Percentiles rank a stretch among this genome's conserved stretches.
Conservation (phyloP, 2,329 filamentous ascomycete genomes). For the Cladosporium phlei region DNA sequence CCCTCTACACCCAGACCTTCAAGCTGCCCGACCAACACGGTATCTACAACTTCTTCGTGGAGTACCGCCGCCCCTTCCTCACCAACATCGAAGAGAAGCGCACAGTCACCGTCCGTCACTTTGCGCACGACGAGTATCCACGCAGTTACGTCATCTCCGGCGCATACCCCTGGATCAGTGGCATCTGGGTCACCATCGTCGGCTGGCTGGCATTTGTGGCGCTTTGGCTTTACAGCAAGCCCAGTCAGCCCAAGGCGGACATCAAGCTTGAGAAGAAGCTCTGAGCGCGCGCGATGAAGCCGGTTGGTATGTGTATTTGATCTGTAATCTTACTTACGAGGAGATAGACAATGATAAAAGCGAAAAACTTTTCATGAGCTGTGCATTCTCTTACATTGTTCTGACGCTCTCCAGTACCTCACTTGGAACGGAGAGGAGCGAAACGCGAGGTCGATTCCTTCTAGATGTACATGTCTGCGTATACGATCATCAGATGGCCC, state of each 20-base stretch:
- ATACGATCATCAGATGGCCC: no score
- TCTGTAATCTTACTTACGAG: no score
- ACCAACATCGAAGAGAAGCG: constrained; percentile 88
- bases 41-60: constrained; percentile 96
- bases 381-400: no score
- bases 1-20: constrained; percentile 71
- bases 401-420: no score
- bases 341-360: no score
- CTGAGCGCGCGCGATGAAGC: background rate
- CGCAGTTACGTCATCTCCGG: constrained; percentile 84
- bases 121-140: constrained; percentile 95
- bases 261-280: constrained; percentile 12
- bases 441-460: no score
- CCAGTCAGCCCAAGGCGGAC: constrained; percentile 38
- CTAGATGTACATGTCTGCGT: no score
- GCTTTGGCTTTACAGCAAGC: constrained; percentile 78
- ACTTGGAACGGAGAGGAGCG: no score
- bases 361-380: no score
- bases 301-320: background rate
- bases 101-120: constrained; percentile 90
- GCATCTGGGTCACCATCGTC: constrained; percentile 74
- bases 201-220: constrained; percentile 83
- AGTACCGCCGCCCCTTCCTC: constrained; percentile 93
- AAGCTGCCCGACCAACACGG: constrained; percentile 92
- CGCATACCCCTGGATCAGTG: constrained; percentile 91